Percentiles rank a stretch among this genome's conserved stretches.
phyloP scores from a whole-genome alignment of 352 stramenopile species.

The Hyaloperonospora brassicae region DNA sequence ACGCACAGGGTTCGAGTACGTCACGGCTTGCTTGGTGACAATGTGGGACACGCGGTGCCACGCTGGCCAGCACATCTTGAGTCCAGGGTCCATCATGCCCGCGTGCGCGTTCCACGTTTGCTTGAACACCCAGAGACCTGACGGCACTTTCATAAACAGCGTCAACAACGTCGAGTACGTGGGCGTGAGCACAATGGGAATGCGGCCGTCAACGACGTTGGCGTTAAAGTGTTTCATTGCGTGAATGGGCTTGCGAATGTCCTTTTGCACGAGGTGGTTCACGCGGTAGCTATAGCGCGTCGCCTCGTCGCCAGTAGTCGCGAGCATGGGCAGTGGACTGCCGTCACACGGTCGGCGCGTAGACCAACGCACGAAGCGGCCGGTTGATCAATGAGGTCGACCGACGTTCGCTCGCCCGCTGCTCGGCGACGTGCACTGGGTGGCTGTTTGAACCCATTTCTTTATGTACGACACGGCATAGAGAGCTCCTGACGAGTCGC shows the following conservation, averaged over 20 bases:
- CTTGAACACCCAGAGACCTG: constrained; percentile 72
- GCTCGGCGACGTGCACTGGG: no score
- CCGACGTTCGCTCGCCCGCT: no score
- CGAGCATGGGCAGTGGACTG: neutral
- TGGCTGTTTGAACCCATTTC: no score
- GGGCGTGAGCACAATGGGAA: constrained; percentile 59
- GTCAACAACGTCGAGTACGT: constrained; percentile 44
- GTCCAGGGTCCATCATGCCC: constrained; percentile 68
- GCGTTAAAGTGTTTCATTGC: constrained; percentile 52
- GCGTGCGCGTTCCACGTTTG: constrained; percentile 79
- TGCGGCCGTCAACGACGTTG: constrained; percentile 40
- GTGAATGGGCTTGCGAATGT: constrained; percentile 48
- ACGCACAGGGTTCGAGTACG: constrained; percentile 64
- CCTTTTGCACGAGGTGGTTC: constrained; percentile 46
- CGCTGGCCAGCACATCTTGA: constrained; percentile 68
- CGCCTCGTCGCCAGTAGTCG: constrained; percentile 12
- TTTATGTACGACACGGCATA: no score
- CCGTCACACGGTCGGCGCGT: neutral
- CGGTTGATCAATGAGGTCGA: no score
- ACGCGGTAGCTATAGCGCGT: constrained; percentile 20
- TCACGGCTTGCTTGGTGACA: constrained; percentile 79
- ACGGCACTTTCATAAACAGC: constrained; percentile 54
- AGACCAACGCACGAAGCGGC: no score
- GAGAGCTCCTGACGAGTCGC: no score
- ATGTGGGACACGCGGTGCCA: constrained; percentile 84